These are phyloP conservation scores for Deakozyma indianensis DNA, from an alignment of 805 yeast genomes.

Conservation along the genomic window DNA sequence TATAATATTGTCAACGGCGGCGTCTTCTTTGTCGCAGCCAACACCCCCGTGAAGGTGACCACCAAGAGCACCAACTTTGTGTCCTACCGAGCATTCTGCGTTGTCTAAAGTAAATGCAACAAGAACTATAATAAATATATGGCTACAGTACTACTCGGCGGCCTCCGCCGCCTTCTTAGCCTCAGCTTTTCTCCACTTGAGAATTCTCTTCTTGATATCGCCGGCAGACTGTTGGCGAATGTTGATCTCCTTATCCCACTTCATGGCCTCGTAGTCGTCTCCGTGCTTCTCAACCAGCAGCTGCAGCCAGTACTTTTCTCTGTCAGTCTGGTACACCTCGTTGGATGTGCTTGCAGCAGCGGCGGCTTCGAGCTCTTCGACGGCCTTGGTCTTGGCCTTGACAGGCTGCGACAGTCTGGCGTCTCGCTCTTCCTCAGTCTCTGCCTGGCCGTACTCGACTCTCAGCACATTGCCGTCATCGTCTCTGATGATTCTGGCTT, in stretches of 20 bases:
- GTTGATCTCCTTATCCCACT: conserved; percentile 79
- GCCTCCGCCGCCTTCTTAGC: too few species aligned
- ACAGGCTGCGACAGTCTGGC: conserved; percentile 12
- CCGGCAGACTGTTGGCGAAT: conserved; percentile 75
- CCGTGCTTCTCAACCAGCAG: conserved; percentile 63
- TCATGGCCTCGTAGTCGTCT: conserved; percentile 79
- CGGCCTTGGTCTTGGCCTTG: conserved; percentile 36
- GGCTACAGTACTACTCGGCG: neutral
- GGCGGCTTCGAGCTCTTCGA: conserved; percentile 47
- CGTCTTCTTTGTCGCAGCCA: conserved; percentile 77
- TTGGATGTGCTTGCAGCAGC: conserved; percentile 26
- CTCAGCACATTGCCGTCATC: conserved; percentile 49
- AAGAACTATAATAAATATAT: neutral
- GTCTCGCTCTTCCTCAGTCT: conserved; percentile 17
- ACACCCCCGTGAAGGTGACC: conserved; percentile 42
- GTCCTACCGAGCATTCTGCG: conserved; percentile 83
- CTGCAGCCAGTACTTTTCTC: conserved; percentile 65
- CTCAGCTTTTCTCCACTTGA: conserved; percentile 60
- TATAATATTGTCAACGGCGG: conserved; percentile 52
- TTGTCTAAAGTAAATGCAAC: conserved; percentile 28
- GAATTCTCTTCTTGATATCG: conserved; percentile 58
- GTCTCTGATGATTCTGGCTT: conserved; percentile 64
- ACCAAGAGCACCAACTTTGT: conserved; percentile 34
- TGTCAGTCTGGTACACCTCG: conserved; percentile 45
- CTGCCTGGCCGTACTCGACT: conserved; percentile 52